Evolutionary conservation across 306 rosid species (phyloP), one percentile per base, ranked within the genome.

Genomic region (Castanopsis chinensis): DNA sequence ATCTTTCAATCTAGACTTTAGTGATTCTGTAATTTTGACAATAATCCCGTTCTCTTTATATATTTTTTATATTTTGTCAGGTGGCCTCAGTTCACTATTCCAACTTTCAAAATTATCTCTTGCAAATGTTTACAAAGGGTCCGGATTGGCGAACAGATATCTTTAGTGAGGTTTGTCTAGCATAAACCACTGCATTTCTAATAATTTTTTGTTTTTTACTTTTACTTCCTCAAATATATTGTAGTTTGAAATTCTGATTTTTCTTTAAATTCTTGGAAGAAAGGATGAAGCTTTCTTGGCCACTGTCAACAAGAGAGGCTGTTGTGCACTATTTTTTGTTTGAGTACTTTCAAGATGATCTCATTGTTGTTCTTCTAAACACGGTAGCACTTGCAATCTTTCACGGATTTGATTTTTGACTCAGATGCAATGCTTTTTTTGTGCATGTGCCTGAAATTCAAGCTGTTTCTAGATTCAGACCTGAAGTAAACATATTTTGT

Each of bases 231-330:
- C 53, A 41, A 72, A 57, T 69, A 55, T 61, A 41, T 75, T 84
- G 49, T 17, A 32, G 30, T 85, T 86, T 80, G 60, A 21, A 72
- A 81, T 67, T 69, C 87, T 90, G 83, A 88, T 63, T 77, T 82
- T 88, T 71, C 78, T 81, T 68, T 72, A 75, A 81, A 72, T 89
- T 92, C 83, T 85, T 88, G 97, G 86, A 90, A 92, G 96, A 81
- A 92, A 95, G 99, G 94, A 60, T 92, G 92, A 95, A 95, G 91
- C 77, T 90, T 79, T 80, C 99, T 3, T 96, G 98, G 99, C 99
- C 99, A 2, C 88, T 93, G 77, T 90, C 99, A 19, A 67, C 90
- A 53, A 96, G 99, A 90, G 99, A 96, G 84, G 94, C 90, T 35
- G 58, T 91, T 65, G 76, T 91, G 70, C 98, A 93, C 83, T 91